phyloP scores from a whole-genome alignment of 257 asterid species.

The Forsythia suspensa region DNA sequence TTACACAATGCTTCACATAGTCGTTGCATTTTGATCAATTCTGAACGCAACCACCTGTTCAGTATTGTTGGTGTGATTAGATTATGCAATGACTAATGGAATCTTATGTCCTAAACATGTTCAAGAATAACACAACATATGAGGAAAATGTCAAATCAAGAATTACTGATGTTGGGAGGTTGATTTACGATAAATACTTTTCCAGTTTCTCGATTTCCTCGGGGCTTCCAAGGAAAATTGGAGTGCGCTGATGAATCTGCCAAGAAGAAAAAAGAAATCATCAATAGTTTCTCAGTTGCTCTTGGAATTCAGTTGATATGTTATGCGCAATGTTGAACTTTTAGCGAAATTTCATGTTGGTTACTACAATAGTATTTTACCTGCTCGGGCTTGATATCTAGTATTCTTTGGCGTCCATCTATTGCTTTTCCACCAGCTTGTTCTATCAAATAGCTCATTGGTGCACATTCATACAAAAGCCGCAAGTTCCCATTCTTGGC shows the following conservation, averaged over 20 bases:
- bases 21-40: constrained; percentile 9
- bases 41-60: background rate
- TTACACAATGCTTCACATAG: constrained; percentile 13
- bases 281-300: background rate
- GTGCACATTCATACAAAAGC: constrained; percentile 87
- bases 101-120: background rate
- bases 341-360: background rate
- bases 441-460: constrained; percentile 75
- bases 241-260: constrained; percentile 84
- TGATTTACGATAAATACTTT: constrained; percentile 32
- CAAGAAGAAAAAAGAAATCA: constrained; percentile 11
- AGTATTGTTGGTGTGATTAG: background rate
- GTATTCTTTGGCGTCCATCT: constrained; percentile 63
- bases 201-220: constrained; percentile 63
- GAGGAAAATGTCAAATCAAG: background rate
- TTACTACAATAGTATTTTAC: constrained; percentile 22
- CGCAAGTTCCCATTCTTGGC: constrained; percentile 70
- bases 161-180: background rate
- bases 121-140: background rate
- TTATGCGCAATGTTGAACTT: background rate
- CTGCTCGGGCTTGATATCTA: constrained; percentile 66
- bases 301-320: background rate
- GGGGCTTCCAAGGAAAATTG: constrained; percentile 81
- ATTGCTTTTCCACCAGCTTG: constrained; percentile 86
- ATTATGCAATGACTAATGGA: background rate